These are phyloP conservation scores for Psilocybe cyanescens DNA, from an alignment of 768 basidiomycete species.

Conservation along the genomic window DNA sequence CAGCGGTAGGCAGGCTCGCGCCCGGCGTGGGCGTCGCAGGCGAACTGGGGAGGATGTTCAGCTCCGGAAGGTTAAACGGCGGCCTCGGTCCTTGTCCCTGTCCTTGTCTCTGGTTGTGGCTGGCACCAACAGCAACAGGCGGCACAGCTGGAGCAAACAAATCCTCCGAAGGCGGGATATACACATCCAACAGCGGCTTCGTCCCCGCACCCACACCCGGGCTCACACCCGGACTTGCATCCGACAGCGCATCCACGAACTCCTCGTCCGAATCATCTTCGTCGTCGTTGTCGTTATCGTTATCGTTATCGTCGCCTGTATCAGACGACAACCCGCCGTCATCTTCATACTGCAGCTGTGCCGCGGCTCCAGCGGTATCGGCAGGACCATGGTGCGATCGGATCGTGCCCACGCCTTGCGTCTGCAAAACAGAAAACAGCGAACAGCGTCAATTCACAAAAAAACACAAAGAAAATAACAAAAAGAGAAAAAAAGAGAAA, in stretches of 20 bases:
- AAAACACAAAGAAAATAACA: conserved; percentile 11
- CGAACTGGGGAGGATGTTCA: conserved; percentile 22
- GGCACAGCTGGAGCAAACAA: background rate
- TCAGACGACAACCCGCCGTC: conserved; percentile 73
- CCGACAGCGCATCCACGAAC: conserved; percentile 27
- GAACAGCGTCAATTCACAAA: background rate
- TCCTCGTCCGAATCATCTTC: conserved; percentile 35
- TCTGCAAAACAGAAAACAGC: conserved; percentile 44
- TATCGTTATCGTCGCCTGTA: conserved; percentile 22
- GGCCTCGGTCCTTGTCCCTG: conserved; percentile 1
- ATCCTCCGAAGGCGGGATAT: background rate
- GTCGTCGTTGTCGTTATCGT: background rate
- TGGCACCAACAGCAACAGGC: no score
- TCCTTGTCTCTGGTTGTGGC: background rate
- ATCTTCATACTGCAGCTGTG: conserved; percentile 42
- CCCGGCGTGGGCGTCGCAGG: conserved; percentile 28
- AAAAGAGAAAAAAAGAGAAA: no score
- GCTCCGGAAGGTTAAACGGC: conserved; percentile 19
- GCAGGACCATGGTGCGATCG: conserved; percentile 50
- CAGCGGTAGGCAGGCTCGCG: conserved; percentile 20
- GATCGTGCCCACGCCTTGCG: conserved; percentile 84
- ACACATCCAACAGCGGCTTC: background rate
- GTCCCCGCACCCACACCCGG: background rate
- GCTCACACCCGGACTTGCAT: background rate
- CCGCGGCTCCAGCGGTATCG: no score